Conservation (phyloP, 2,329 filamentous ascomycete species). For the Penicillium sp. region DNA sequence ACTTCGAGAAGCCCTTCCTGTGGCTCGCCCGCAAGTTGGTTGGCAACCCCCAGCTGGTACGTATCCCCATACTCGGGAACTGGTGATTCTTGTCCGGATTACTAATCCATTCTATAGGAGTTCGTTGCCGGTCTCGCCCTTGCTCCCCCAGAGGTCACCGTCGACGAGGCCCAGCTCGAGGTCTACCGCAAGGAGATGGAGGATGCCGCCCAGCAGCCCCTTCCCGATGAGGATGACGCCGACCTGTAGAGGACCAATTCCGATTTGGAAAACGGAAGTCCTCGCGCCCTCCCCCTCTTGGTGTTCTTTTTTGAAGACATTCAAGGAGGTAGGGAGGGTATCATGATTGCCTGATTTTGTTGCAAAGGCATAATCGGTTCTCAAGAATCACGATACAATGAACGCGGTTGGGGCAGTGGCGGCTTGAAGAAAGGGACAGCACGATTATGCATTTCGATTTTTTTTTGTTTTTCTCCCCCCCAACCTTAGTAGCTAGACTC, state of each 20-base stretch:
- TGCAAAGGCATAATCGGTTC: conserved; percentile 25
- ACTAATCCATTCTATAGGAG: conserved; percentile 60
- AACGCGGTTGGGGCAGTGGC: conserved; percentile 33
- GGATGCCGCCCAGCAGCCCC: conserved; percentile 74
- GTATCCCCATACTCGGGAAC: conserved; percentile 37
- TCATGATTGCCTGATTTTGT: conserved; percentile 19
- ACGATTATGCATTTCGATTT: conserved; percentile 37
- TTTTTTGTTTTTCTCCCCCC: conserved; percentile 26
- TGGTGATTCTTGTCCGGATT: conserved; percentile 15
- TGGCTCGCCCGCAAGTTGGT: conserved; percentile 99
- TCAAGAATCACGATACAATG: conserved; percentile 38
- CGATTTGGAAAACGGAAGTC: conserved; percentile 12
- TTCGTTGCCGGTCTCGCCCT: conserved; percentile 95
- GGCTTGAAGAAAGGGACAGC: conserved; percentile 33
- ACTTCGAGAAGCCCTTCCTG: conserved; percentile 99
- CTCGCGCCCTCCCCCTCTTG: conserved; percentile 3
- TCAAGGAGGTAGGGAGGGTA: conserved; percentile 1
- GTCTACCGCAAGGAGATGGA: conserved; percentile 89
- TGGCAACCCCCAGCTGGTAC: conserved; percentile 81
- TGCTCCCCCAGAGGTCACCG: conserved; percentile 85
- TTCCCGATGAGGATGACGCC: conserved; percentile 92
- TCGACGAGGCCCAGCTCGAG: conserved; percentile 79
- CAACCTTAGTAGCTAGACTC: conserved; percentile 30
- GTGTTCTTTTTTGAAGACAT: background rate
- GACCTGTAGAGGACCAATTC: conserved; percentile 44